Base-by-base conservation (phyloP, 768 basidiomycete species). In the Coprinellus micaceus region DNA sequence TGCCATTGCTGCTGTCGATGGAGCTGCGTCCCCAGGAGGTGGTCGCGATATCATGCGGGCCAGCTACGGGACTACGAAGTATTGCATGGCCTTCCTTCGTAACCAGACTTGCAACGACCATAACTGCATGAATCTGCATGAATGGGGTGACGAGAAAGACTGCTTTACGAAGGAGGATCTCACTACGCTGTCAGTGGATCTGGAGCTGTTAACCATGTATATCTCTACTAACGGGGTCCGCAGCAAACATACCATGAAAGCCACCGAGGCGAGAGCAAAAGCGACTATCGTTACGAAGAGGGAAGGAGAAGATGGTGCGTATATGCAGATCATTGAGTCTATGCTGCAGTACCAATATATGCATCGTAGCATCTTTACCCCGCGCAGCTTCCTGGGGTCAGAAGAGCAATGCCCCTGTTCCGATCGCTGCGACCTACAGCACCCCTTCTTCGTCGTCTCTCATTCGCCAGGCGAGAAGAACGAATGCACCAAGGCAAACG, bases 81-180 rank as follows among this genome's bases (percentile, higher is more conserved):
- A 99, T 66, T 99, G 97, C 73, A 94, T 98, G 84, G 79, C 86
- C 3, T 98, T 97, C 69, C 81, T 99, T 58, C 89, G 95, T 40
- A 86, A 91, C 19, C 80, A 82, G 33, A 79, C 80, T 58, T 99
- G 97, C 71, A 81, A 85, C 56, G 93, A 93, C 64, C 88, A 90
- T 63, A 86, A 82, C 61, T 99, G 97, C 71, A 88, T 95, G 86
- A 90, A 91, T 68, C 74, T 95, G 43, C 97, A 99, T 67, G 97
- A 98, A 69, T 97, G 94, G 92, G 97, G 95, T 30, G 97, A 98
- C 59, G 96, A 98, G 72, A 90, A 93, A 54, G 97, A 99, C 70
- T 95, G 92, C 65, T 95, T 97, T 67, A 94, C 95, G 1, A 95
- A 95, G 73, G 94, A 98, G 69, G 96, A 98, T 71, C 76, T 96